Base-by-base conservation (phyloP, 1,284 basidiomycete species). In the Trichosporon sp. region DNA sequence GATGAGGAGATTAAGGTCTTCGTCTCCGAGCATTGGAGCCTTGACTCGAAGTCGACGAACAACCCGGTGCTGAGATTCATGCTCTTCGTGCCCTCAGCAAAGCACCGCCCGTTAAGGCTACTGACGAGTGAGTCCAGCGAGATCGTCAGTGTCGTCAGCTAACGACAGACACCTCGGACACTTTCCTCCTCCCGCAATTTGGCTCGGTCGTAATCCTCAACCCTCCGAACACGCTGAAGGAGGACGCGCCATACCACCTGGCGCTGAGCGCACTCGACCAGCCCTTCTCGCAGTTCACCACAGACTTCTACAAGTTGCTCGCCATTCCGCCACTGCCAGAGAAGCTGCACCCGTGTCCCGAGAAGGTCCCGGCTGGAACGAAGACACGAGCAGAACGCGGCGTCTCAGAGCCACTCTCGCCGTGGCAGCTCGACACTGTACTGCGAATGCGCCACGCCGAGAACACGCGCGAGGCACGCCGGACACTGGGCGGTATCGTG, bases 41-140 rank as follows among this genome's bases (percentile, higher is more conserved):
- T 99, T 49, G 79, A 81, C 66, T 79, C 77, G 19, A 75, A 73
- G 16, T 78, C 75, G 60, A 92, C 91, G 11, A 92, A 91, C 69
- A 92, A 96, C 70, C 92, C 92, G 4, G 92, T 96, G 0, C 81
- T 99, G 1, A 91, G 97, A 76, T 95, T 99, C 74, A 80, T 99
- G 57, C 81, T 97, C 1, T 99, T 94, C 77, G 83, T 97, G 1
- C 95, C 96, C 0, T 89, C 89, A 0, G 76, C 83, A 1, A 72
- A 73, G 7, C 86, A 87, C 66, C 82, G 86, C 21, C 93, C 95
- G 1, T 79, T 99, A 63, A 80, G 82, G 19, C 81, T 91, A 2
- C 82, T 27, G 31, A 21, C 25, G 6, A 54, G 49, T 54, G 16
- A 29, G 49, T 54, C 6, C 2, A 54, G 25, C 49, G 19, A 5